Evolutionary conservation across 2,329 filamentous ascomycete species (phyloP), one percentile per base, ranked within the genome.

Genomic region (Cercospora sp.): DNA sequence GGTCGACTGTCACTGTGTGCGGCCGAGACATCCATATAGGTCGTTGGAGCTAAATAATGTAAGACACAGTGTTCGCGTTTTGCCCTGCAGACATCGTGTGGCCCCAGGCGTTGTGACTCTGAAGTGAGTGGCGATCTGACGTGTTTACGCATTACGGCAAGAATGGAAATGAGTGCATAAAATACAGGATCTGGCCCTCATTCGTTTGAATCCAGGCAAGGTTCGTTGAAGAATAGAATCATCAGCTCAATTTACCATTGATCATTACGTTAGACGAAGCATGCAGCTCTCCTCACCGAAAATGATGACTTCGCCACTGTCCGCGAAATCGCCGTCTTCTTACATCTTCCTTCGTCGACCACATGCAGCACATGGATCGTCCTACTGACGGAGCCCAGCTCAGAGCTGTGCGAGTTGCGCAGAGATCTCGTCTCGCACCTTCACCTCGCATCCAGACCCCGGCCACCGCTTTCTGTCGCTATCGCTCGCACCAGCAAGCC

Each of bases 1-100:
- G 95, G 83, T 94, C 94, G n/a, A 77, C 92, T 91, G 73, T 7
- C 39, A 45, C n/a, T 45, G 6, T n/a, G 16, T n/a, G 39, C n/a
- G 16, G 6, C 16, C 39, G 39, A n/a, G 42, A 48, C 42, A 36
- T 16, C 3, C 18, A 20, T 2, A 10, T 48, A 48, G 42, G 12
- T n/a, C 16, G 36, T 42, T 42, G 5, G 36, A 42, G 36, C 36
- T n/a, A 42, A 39, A 12, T 8, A 16, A 39, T n/a, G 36, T 16
- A 42, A 42, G 36, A 42, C 16, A n/a, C 33, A 42, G 36, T 42
- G 16, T 42, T 42, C 3, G 6, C n/a, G n/a, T n/a, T n/a, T n/a
- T n/a, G n/a, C 36, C 6, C 7, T 42, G 36, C 5, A 42, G 2
- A 42, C 16, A 42, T 7, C 16, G 36, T 3, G 36, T 42, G 36